Evolutionary conservation across 768 basidiomycete species (phyloP).

Genomic region (Hygrophorus pudorinus): DNA sequence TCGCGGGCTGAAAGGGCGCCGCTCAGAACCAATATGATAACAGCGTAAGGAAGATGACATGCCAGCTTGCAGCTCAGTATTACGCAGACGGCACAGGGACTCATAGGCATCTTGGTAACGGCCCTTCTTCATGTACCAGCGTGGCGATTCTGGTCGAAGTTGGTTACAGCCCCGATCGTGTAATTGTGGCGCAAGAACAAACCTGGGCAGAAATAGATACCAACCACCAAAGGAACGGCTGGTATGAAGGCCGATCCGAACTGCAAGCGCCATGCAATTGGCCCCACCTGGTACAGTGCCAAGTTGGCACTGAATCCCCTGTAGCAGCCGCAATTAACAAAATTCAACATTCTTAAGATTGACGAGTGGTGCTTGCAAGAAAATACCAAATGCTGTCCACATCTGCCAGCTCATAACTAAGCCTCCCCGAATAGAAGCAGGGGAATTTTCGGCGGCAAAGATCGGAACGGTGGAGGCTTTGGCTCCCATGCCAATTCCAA

Average conservation of each 20-base stretch:
- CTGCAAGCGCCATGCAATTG: slow-evolving; percentile 73
- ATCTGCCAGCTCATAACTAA: slow-evolving; percentile 92
- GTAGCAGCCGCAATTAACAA: not conserved
- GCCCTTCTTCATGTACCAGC: slow-evolving; percentile 78
- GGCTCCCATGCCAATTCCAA: slow-evolving; percentile 60
- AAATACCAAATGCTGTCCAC: slow-evolving; percentile 76
- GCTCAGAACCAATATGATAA: slow-evolving; percentile 12
- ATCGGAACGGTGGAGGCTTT: slow-evolving; percentile 57
- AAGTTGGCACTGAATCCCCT: slow-evolving; percentile 35
- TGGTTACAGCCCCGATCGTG: slow-evolving; percentile 73
- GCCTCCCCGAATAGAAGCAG: slow-evolving; percentile 76
- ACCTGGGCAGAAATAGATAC: slow-evolving; percentile 50
- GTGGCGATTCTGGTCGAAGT: slow-evolving; percentile 62
- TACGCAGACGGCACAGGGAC: slow-evolving; percentile 58
- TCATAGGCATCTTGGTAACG: slow-evolving; percentile 59
- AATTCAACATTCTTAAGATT: not conserved
- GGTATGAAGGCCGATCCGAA: slow-evolving; percentile 61
- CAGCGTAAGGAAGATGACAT: slow-evolving; percentile 31
- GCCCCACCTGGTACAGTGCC: slow-evolving; percentile 43
- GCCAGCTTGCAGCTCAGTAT: slow-evolving; percentile 65
- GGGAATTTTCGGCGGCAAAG: slow-evolving; percentile 66
- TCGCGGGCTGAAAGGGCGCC: slow-evolving; percentile 42
- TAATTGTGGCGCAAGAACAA: slow-evolving; percentile 67
- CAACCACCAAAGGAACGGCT: slow-evolving; percentile 36
- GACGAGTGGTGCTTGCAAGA: not conserved